phyloP scores from a whole-genome alignment of 2,329 filamentous ascomycete genomes.

The Botrytis elliptica region DNA sequence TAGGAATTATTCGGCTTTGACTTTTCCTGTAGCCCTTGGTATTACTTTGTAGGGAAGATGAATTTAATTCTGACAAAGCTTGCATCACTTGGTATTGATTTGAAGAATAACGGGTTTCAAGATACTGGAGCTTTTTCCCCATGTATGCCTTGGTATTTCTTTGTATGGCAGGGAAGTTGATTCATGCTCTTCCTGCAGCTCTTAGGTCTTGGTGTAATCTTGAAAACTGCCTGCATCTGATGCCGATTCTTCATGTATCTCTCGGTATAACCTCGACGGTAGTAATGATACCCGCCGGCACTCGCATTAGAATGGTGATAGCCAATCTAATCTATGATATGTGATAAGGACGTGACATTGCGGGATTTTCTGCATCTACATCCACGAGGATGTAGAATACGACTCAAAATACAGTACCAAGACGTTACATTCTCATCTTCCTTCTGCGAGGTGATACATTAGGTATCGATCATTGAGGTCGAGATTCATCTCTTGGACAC shows the following conservation, averaged over 20 bases:
- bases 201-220: slow-evolving; percentile 9
- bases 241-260: slow-evolving; percentile 1
- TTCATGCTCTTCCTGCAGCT: slow-evolving; percentile 9
- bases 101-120: background rate
- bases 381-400: slow-evolving; percentile 11
- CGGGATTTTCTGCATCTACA: slow-evolving; percentile 18
- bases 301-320: background rate
- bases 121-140: background rate
- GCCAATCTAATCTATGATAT: slow-evolving; percentile 11
- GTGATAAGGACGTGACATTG: slow-evolving; percentile 17
- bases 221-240: background rate
- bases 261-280: slow-evolving; percentile 2
- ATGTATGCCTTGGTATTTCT: slow-evolving; percentile 7
- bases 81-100: slow-evolving; percentile 11
- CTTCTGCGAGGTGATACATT: slow-evolving; percentile 13
- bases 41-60: slow-evolving; percentile 4
- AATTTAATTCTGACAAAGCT: background rate
- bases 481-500: slow-evolving; percentile 1
- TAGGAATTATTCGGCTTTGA: slow-evolving; percentile 13
- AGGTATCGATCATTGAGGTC: slow-evolving; percentile 9
- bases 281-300: background rate
- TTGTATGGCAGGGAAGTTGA: background rate
- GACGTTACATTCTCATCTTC: slow-evolving; percentile 9
- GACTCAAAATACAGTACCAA: slow-evolving; percentile 10
- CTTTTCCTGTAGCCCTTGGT: slow-evolving; percentile 7